Evolutionary conservation across 2,329 filamentous ascomycete genomes (phyloP).

Genomic region (Proliferodiscus dingleyae): DNA sequence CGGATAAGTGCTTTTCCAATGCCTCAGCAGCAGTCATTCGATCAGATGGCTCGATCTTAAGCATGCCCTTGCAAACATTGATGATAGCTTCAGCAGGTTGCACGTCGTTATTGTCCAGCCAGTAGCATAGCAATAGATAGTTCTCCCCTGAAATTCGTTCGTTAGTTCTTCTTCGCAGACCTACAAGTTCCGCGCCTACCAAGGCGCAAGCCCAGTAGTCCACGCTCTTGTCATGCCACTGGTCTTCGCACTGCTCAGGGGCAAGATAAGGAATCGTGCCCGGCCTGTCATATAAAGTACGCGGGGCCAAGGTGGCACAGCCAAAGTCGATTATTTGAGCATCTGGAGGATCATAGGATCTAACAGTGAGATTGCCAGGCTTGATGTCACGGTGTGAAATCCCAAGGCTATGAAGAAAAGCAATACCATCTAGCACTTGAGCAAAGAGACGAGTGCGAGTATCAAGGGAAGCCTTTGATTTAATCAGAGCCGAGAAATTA

Average conservation of each 20-base stretch:
- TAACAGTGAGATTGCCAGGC: conserved; percentile 14
- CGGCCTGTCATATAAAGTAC: conserved; percentile 16
- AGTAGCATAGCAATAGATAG: neutral
- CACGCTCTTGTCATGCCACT: conserved; percentile 12
- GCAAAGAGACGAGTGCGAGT: conserved; percentile 15
- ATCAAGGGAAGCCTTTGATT: conserved; percentile 13
- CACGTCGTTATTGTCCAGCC: conserved; percentile 2
- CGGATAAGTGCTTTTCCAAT: conserved; percentile 3
- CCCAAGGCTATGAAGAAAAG: conserved; percentile 16
- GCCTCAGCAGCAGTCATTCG: conserved; percentile 7
- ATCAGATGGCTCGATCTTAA: conserved; percentile 6
- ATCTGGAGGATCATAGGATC: conserved; percentile 19
- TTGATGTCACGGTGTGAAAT: conserved; percentile 22
- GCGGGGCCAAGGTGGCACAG: conserved; percentile 13
- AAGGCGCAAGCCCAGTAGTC: conserved; percentile 20
- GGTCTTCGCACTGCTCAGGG: conserved; percentile 15
- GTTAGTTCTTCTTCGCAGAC: conserved; percentile 5
- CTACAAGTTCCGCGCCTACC: conserved; percentile 9
- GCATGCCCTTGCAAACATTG: conserved; percentile 3
- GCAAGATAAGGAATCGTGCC: conserved; percentile 23
- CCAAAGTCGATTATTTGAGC: conserved; percentile 23
- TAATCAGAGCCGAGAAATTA: conserved; percentile 15
- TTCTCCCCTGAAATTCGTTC: conserved; percentile 6
- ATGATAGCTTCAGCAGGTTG: neutral
- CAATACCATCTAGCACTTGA: conserved; percentile 19